Evolutionary conservation across 169 alveolate genomes (phyloP), one percentile per base, ranked within the genome.

Genomic region (Plasmodium coatneyi): DNA sequence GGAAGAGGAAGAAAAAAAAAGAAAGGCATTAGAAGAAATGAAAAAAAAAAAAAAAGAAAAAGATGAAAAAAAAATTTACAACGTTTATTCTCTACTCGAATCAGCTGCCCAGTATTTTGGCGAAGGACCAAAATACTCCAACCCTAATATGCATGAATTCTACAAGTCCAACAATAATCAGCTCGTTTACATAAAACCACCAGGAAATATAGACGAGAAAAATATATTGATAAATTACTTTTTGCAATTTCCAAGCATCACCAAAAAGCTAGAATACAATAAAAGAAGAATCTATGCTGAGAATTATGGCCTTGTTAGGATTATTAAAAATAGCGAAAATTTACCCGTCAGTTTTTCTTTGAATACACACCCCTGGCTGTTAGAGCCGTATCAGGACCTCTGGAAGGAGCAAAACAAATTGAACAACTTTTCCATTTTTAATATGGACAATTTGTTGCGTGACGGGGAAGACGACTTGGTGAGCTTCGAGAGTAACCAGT

Each of bases 51-150:
- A 81, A 46, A 91, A 82, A 91, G 83, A 74, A 91, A 91, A 81
- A 80, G 84, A 80, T 71, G 71, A 91, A 32, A 91, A 81, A 80
- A 81, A 91, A 54, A 54, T 49, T 5, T 87, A 22, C 71, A 87
- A 87, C 81, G 70, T 91, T 30, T 91, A 81, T 70, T 81, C 91
- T 5, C 56, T 81, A 71, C 60, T 91, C 30, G 95, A 91, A 91
- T 80, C 95, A 32, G 95, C 95, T 36, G 95, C 80, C 14, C 92
- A 81, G 19, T 91, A 41, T 82, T 91, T 71, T 91, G 95, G 95
- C 30, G 95, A 91, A 91, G 95, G 95, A 1, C 95, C 95, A 43
- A 91, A 91, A 81, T 91, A 91, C 80, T 91, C 92, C 10, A 80
- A 91, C 82, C 95, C 95, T 9, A 80, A 91, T 70, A 71, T 91